Evolutionary conservation across 2,329 filamentous ascomycete genomes (phyloP), one percentile per base, ranked within the genome.

Genomic region (Gnomoniopsis sp.): DNA sequence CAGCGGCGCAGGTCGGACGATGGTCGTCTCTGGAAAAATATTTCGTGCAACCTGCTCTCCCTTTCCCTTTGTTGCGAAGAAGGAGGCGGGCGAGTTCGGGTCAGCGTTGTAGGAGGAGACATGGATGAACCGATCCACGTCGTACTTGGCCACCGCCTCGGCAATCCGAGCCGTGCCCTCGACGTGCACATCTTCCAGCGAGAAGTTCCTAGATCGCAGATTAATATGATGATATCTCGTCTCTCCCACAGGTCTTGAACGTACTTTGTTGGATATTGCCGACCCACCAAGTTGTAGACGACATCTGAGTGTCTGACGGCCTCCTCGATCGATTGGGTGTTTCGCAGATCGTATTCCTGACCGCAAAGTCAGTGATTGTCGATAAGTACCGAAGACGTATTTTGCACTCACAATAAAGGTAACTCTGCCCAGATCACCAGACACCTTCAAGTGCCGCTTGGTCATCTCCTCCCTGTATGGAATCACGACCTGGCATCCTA

Each of bases 381-480:
- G 7, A 4, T 44, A 17, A 21, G 56, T 56, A 23, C 36, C 46
- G 12, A n/a, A n/a, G n/a, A n/a, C 17, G 41, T 34, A 34, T 30
- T 50, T n/a, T 61, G n/a, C 23, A 70, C 81, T 62, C 76, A 93
- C 90, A 68, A 96, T 82, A 75, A 99, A 98, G 68, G 89, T 80
- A 57, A 99, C 84, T 67, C 91, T 86, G 63, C 95, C 95, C 62
- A 99, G 81, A 76, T 99, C 95, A 76, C 95, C 95, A n/a, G 91
- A 83, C 60, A 96, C 87, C 79, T 98, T 98, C 71, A 99, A 81
- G 79, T 98, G 93, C 67, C 95, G 88, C 84, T 98, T 98, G 67
- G 89, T 82, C 93, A 97, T 98, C 77, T 98, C 95, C 80, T 99
- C 95, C 49, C 95, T 88, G 82, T 86, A 99, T 52, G 95, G 95